Conservation (phyloP, 805 yeast genomes). For the Kazachstania psychrophila region DNA sequence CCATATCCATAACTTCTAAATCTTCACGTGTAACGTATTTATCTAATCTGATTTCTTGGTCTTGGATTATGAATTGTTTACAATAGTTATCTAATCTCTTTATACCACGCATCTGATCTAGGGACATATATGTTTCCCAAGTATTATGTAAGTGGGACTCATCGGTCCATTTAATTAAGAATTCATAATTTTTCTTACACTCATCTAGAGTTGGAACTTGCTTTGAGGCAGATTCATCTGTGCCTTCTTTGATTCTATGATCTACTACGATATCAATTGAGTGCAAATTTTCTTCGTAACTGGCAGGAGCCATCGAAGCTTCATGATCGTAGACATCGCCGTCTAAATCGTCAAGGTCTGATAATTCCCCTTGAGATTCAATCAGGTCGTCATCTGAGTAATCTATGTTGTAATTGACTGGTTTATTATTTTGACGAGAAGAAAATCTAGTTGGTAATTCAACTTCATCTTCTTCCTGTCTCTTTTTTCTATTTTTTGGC, state of each 20-base stretch:
- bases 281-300: slow-evolving; percentile 31
- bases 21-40: slow-evolving; percentile 84
- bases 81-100: slow-evolving; percentile 87
- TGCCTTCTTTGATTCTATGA: slow-evolving; percentile 21
- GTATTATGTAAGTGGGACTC: slow-evolving; percentile 89
- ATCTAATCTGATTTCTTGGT: slow-evolving; percentile 68
- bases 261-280: slow-evolving; percentile 22
- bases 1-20: slow-evolving; percentile 86
- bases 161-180: slow-evolving; percentile 76
- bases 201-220: slow-evolving; percentile 36
- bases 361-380: slow-evolving; percentile 24
- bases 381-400: slow-evolving; percentile 41
- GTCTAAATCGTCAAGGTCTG: slow-evolving; percentile 14
- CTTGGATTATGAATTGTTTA: slow-evolving; percentile 62
- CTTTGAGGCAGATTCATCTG: slow-evolving; percentile 17
- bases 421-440: slow-evolving; percentile 45
- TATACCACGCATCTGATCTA: slow-evolving; percentile 54
- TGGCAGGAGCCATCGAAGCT: slow-evolving; percentile 21
- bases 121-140: slow-evolving; percentile 65
- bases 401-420: slow-evolving; percentile 72
- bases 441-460: slow-evolving; percentile 63
- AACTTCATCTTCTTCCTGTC: slow-evolving; percentile 9
- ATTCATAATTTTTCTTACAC: slow-evolving; percentile 52
- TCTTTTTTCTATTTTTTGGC: slow-evolving; percentile 8
- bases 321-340: slow-evolving; percentile 6